Percentiles rank a stretch among this genome's conserved stretches.
phyloP scores from a whole-genome alignment of 2,329 filamentous ascomycete species.

The Didymella arachidicola region DNA sequence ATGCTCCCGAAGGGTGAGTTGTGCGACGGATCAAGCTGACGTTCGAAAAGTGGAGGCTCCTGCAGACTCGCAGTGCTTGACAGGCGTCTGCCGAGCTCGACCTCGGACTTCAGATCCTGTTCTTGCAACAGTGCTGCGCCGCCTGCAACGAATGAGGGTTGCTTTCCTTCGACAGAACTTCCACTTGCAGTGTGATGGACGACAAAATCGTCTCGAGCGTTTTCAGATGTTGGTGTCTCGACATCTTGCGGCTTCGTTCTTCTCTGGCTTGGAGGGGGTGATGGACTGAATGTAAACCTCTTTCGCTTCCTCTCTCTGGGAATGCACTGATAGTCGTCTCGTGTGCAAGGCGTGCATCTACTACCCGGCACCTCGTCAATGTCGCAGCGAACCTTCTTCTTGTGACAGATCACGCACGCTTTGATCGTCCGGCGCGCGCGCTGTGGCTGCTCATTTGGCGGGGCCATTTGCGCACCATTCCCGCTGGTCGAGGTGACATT shows the following conservation, averaged over 20 bases:
- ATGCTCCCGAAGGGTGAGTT: conserved; percentile 26
- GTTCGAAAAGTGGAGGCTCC: conserved; percentile 32
- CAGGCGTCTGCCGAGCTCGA: conserved; percentile 30
- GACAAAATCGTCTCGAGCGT: conserved; percentile 20
- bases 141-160: conserved; percentile 2
- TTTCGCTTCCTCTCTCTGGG: conserved; percentile 45
- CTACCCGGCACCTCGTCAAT: conserved; percentile 44
- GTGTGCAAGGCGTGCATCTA: conserved; percentile 50
- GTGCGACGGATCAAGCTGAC: conserved; percentile 27
- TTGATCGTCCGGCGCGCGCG: conserved; percentile 41
- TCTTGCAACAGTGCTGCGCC: conserved; percentile 19
- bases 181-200: conserved; percentile 9
- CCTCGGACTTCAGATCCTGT: conserved; percentile 30
- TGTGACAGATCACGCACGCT: conserved; percentile 55
- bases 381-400: conserved; percentile 51
- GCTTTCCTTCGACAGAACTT: conserved; percentile 13
- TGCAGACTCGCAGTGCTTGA: conserved; percentile 34
- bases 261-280: conserved; percentile 31
- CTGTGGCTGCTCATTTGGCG: conserved; percentile 29
- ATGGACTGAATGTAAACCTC: conserved; percentile 44
- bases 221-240: conserved; percentile 20
- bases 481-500: conserved; percentile 1
- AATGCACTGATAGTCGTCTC: conserved; percentile 45
- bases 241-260: conserved; percentile 26
- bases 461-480: conserved; percentile 20